These are phyloP conservation scores for Aspergillus indologenus DNA, from an alignment of 495 filamentous ascomycete species.

Conservation along the genomic window DNA sequence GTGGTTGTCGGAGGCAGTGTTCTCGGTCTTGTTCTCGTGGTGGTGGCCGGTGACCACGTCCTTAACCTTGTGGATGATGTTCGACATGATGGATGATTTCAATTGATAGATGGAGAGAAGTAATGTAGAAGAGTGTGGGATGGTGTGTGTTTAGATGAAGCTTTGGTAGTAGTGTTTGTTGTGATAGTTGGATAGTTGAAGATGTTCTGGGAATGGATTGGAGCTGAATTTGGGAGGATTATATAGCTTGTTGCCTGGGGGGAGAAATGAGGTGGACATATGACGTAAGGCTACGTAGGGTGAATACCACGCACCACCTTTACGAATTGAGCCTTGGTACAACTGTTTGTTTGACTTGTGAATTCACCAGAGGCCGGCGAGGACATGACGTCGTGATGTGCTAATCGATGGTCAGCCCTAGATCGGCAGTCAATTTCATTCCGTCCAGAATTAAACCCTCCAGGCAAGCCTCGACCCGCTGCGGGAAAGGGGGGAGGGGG, in stretches of 20 bases:
- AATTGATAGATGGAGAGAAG: too few species aligned
- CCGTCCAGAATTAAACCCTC: too few species aligned
- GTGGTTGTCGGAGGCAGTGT: constrained; percentile 14
- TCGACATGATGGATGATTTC: constrained; percentile 48
- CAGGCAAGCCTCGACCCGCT: too few species aligned
- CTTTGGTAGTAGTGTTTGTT: background rate
- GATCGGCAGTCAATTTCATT: background rate
- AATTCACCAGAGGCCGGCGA: background rate
- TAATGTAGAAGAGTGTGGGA: background rate
- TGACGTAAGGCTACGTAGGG: constrained; percentile 1
- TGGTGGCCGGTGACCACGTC: constrained; percentile 51
- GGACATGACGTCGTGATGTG: constrained; percentile 2
- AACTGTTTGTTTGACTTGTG: background rate
- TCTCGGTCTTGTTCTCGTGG: constrained; percentile 15
- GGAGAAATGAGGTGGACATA: background rate
- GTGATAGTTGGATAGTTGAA: background rate
- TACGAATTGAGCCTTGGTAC: background rate
- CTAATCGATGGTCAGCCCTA: background rate
- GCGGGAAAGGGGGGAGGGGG: too few species aligned
- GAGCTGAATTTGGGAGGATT: background rate
- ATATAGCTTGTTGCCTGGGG: background rate
- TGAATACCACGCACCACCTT: background rate
- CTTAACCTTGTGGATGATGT: constrained; percentile 63
- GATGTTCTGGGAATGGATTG: background rate
- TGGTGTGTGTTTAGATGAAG: background rate